phyloP scores from a whole-genome alignment of 2,329 filamentous ascomycete genomes.

The Fusarium stilboides region DNA sequence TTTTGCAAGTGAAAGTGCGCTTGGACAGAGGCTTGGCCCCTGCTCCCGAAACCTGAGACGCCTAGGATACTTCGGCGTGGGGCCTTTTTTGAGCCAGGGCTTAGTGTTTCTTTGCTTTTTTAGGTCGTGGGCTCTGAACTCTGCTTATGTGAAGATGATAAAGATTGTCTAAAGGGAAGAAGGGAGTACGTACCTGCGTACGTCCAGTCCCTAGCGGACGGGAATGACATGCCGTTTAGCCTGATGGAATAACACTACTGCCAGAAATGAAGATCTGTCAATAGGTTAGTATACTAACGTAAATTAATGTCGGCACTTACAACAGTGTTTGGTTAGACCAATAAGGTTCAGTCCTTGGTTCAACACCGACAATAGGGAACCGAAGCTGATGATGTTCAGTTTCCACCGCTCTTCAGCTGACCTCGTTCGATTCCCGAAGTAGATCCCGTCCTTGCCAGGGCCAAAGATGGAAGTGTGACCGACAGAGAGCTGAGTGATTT shows the following conservation, averaged over 20 bases:
- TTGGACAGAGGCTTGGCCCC: slow-evolving; percentile 26
- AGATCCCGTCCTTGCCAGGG: slow-evolving; percentile 34
- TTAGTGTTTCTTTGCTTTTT: slow-evolving; percentile 43
- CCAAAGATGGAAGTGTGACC: slow-evolving; percentile 34
- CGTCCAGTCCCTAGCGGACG: neutral
- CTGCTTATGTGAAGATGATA: slow-evolving; percentile 45
- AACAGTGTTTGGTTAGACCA: slow-evolving; percentile 7
- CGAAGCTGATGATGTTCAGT: slow-evolving; percentile 35
- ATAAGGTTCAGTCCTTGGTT: slow-evolving; percentile 11
- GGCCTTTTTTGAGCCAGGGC: slow-evolving; percentile 32
- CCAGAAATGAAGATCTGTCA: slow-evolving; percentile 35
- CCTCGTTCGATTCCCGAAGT: slow-evolving; percentile 44
- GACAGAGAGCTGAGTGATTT: slow-evolving; percentile 23
- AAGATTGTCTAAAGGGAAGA: slow-evolving; percentile 25
- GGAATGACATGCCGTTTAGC: slow-evolving; percentile 11
- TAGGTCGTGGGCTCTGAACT: slow-evolving; percentile 20
- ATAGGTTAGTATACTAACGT: slow-evolving; percentile 20
- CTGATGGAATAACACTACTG: slow-evolving; percentile 20
- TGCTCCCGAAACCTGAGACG: slow-evolving; percentile 51
- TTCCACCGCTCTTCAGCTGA: slow-evolving; percentile 33
- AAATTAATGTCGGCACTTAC: slow-evolving; percentile 16
- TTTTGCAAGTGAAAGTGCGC: slow-evolving; percentile 18
- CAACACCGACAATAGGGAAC: slow-evolving; percentile 28
- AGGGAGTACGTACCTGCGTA: slow-evolving; percentile 13
- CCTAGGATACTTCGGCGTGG: slow-evolving; percentile 35